phyloP scores from a whole-genome alignment of 805 yeast genomes.

The Cephaloascus fragrans region DNA sequence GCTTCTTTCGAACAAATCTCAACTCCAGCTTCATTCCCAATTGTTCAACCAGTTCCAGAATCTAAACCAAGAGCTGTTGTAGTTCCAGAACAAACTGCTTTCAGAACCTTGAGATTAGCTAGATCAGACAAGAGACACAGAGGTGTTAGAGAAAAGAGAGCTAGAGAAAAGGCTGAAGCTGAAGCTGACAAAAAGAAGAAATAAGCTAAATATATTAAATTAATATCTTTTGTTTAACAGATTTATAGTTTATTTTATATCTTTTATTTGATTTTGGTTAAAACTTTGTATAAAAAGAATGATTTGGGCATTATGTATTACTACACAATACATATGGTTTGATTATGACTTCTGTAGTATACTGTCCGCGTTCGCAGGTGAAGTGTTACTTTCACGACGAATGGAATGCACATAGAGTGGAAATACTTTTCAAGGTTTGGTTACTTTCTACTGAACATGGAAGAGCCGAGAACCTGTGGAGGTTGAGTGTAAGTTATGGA shows the following conservation, averaged over 20 bases:
- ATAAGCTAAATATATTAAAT: conserved; percentile 33
- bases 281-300: conserved; percentile 1
- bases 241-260: conserved; percentile 4
- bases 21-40: conserved; percentile 81
- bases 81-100: conserved; percentile 64
- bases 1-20: conserved; percentile 63
- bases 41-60: conserved; percentile 68
- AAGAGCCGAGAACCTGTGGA: no score
- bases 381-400: no score
- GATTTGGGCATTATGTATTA: conserved; percentile 1
- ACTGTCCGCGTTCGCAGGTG: no score
- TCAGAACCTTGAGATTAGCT: conserved; percentile 91
- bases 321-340: no score
- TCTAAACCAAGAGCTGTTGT: conserved; percentile 84
- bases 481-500: no score
- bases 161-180: conserved; percentile 95
- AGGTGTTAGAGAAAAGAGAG: conserved; percentile 98
- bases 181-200: conserved; percentile 97
- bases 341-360: no score
- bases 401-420: no score
- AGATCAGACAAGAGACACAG: conserved; percentile 87
- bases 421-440: no score
- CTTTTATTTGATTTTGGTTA: neutral
- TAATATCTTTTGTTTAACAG: no score
- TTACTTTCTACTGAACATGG: no score